These are phyloP conservation scores for Solanum pinnatisectum DNA, from an alignment of 257 asterid species.

Conservation along the genomic window DNA sequence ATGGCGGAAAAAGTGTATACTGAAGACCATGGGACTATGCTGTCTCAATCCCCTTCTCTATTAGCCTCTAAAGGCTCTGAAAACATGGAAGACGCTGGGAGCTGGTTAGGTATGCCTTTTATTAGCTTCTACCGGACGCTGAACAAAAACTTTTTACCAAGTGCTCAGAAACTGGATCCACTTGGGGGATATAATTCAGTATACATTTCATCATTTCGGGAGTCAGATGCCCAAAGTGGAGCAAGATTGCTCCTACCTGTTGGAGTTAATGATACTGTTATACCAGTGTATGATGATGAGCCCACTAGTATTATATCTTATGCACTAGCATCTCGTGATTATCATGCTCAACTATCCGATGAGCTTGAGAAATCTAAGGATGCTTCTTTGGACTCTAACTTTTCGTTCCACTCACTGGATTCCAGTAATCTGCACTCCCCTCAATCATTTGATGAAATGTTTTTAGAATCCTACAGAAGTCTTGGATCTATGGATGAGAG, in stretches of 20 bases:
- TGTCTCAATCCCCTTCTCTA: slow-evolving; percentile 23
- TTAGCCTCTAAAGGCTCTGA: slow-evolving; percentile 41
- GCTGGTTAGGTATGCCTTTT: slow-evolving; percentile 75
- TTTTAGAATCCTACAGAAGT: slow-evolving; percentile 51
- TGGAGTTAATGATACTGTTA: slow-evolving; percentile 60
- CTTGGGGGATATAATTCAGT: slow-evolving; percentile 51
- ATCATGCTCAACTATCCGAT: slow-evolving; percentile 42
- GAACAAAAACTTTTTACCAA: slow-evolving; percentile 48
- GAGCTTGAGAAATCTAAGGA: slow-evolving; percentile 62
- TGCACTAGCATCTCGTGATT: slow-evolving; percentile 60
- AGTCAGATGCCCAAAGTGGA: slow-evolving; percentile 58
- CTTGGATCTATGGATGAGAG: slow-evolving; percentile 68
- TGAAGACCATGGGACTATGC: slow-evolving; percentile 34
- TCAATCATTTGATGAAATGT: slow-evolving; percentile 50
- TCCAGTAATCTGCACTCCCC: slow-evolving; percentile 33
- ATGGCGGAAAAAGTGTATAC: slow-evolving; percentile 31
- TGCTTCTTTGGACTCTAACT: slow-evolving; percentile 17
- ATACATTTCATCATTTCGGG: slow-evolving; percentile 63
- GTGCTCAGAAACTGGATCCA: slow-evolving; percentile 50
- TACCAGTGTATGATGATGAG: slow-evolving; percentile 89
- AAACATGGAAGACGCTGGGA: slow-evolving; percentile 36
- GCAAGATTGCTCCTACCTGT: slow-evolving; percentile 58
- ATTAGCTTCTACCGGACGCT: slow-evolving; percentile 53
- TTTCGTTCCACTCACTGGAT: slow-evolving; percentile 41
- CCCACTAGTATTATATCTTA: slow-evolving; percentile 88